phyloP scores from a whole-genome alignment of 306 rosid species.

The Vachellia pachyceras region DNA sequence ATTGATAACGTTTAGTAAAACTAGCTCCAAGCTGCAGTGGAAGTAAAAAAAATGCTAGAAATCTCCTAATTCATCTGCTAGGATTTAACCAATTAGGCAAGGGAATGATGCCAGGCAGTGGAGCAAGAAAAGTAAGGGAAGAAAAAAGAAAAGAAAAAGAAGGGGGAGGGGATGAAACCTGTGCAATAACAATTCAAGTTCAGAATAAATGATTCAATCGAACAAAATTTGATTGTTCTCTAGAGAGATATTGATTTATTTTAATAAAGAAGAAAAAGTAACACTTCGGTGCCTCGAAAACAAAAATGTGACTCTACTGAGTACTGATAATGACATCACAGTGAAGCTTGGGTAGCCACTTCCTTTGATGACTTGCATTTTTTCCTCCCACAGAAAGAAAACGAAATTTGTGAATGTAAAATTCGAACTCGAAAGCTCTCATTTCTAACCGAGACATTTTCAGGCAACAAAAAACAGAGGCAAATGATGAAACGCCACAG shows the following conservation, averaged over 20 bases:
- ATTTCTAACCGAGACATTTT: conserved; percentile 30
- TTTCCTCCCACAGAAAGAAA: not conserved
- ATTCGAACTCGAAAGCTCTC: not conserved
- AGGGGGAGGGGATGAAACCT: no score
- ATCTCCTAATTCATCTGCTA: conserved; percentile 11
- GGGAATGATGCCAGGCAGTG: conserved; percentile 4
- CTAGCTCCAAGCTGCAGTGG: not conserved
- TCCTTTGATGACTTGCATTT: not conserved
- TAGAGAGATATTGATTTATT: not conserved
- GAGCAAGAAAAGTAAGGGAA: not conserved
- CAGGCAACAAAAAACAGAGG: conserved; percentile 34
- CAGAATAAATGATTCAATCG: conserved; percentile 3
- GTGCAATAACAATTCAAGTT: not conserved
- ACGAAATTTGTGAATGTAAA: not conserved
- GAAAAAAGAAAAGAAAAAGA: no score
- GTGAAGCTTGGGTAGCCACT: not conserved
- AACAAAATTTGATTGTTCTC: not conserved
- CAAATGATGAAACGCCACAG: conserved; percentile 7
- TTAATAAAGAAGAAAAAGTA: not conserved
- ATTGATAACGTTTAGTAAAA: conserved; percentile 11
- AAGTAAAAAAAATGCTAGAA: not conserved
- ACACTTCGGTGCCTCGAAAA: not conserved
- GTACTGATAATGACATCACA: not conserved
- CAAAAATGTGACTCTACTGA: not conserved
- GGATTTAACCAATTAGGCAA: conserved; percentile 13